Percentiles rank a stretch among this genome's conserved stretches.
Conservation (phyloP, 2,329 filamentous ascomycete genomes). For the Trichoderma cornu-damae region DNA sequence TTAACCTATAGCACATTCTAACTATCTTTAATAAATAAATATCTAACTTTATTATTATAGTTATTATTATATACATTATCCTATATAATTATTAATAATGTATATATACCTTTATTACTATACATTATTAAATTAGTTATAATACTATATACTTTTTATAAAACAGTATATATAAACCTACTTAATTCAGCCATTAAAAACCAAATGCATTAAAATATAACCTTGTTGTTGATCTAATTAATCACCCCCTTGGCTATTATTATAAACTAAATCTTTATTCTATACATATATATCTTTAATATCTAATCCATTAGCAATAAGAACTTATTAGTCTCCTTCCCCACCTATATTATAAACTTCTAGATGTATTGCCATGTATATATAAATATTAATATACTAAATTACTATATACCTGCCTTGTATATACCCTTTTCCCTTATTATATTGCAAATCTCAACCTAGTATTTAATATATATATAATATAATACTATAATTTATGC, state of each 20-base stretch:
- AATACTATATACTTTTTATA: not conserved
- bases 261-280: not conserved
- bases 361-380: not conserved
- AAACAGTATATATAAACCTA: not conserved
- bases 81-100: not conserved
- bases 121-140: not conserved
- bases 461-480: not conserved
- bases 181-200: not conserved
- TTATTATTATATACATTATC: not conserved
- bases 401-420: not conserved
- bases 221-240: not conserved
- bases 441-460: not conserved
- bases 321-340: not conserved
- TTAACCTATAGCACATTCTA: not conserved
- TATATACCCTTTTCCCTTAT: not conserved
- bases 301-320: not conserved
- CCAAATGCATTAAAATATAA: not conserved
- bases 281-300: not conserved
- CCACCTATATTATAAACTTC: not conserved
- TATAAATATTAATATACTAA: not conserved
- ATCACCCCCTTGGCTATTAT: not conserved
- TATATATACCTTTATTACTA: not conserved
- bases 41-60: not conserved
- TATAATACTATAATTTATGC: not conserved
- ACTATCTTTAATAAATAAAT: not conserved